Evolutionary conservation across 176 grass and related monocot genomes (phyloP).

Genomic region (Oryza rufipogon): DNA sequence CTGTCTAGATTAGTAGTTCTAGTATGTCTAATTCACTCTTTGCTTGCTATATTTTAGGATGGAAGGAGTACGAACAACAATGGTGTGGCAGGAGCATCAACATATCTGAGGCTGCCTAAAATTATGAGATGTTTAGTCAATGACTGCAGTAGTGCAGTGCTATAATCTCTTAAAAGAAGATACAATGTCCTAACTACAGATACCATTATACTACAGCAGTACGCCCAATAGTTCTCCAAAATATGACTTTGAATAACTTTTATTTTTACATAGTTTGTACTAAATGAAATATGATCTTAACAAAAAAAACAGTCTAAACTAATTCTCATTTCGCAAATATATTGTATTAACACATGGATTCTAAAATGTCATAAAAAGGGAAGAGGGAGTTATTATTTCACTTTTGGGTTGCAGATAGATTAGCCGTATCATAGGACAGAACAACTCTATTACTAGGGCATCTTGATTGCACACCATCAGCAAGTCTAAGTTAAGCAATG

Average conservation of each 20-base stretch:
- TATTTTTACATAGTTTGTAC: not conserved
- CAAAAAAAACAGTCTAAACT: not conserved
- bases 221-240: not conserved
- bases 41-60: too few species aligned
- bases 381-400: not conserved
- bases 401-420: not conserved
- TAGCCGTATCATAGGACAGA: not conserved
- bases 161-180: not conserved
- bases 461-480: not conserved
- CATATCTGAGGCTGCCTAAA: not conserved
- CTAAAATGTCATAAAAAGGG: not conserved
- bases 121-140: not conserved
- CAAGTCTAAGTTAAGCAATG: conserved; percentile 14
- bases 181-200: not conserved
- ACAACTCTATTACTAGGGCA: not conserved
- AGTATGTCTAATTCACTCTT: too few species aligned
- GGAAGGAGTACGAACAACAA: not conserved
- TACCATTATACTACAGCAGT: not conserved
- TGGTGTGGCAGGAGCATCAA: not conserved
- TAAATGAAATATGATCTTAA: not conserved
- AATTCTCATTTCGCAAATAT: not conserved
- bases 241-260: not conserved
- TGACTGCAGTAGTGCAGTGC: not conserved
- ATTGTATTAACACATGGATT: not conserved
- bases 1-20: too few species aligned